A percentile compares a stretch with the other conserved stretches of the same genome.
These are phyloP conservation scores for Sporothrix inflata DNA, from an alignment of 2,329 filamentous ascomycete species.

Conservation along the genomic window DNA sequence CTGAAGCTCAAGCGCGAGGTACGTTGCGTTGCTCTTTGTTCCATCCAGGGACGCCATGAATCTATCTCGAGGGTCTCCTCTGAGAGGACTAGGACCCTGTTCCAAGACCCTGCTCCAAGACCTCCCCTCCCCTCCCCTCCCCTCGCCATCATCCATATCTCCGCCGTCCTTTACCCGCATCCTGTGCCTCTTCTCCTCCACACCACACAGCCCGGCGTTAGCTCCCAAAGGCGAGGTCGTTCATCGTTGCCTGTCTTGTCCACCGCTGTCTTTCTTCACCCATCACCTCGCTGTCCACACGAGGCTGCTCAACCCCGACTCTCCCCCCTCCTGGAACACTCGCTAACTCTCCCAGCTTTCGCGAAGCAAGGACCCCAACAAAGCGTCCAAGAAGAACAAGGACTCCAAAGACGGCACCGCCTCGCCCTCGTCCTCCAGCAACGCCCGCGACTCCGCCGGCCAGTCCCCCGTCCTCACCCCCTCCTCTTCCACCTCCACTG, in stretches of 20 bases:
- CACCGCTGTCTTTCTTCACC: not conserved
- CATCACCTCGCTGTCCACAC: not conserved
- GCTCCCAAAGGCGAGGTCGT: not conserved
- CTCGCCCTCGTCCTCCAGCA: constrained; percentile 69
- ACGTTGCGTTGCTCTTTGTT: constrained; percentile 29
- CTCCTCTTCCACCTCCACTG: constrained; percentile 83
- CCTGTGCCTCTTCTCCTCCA: not conserved
- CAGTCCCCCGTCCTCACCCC: constrained; percentile 73
- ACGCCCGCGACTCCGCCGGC: constrained; percentile 53
- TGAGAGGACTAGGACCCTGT: no score
- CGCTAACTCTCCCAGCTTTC: constrained; percentile 69
- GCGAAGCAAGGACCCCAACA: constrained; percentile 83
- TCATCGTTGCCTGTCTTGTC: not conserved
- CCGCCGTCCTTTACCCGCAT: not conserved
- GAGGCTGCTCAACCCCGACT: no score
- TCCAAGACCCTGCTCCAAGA: not conserved
- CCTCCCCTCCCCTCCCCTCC: not conserved
- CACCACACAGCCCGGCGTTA: not conserved
- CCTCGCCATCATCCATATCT: not conserved
- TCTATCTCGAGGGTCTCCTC: not conserved
- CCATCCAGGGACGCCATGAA: not conserved
- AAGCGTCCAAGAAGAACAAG: constrained; percentile 78
- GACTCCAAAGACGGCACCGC: constrained; percentile 75
- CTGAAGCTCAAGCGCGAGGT: constrained; percentile 39
- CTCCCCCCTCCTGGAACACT: no score